Conservation (phyloP, 352 stramenopile genomes). For the Globisporangium alternatum region DNA sequence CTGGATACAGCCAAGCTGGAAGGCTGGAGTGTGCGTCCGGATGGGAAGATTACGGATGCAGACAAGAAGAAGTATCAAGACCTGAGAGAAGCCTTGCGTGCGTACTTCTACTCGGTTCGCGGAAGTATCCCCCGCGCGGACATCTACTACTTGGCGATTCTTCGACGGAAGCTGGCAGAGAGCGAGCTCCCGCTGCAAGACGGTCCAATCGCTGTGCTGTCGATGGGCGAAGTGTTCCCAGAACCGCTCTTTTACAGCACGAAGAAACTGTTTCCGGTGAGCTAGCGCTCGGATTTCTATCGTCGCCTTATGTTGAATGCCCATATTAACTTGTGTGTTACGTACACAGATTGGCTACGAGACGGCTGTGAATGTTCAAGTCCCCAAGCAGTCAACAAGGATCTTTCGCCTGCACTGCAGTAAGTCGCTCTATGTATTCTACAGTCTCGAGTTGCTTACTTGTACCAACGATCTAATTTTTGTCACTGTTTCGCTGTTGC, state of each 20-base stretch:
- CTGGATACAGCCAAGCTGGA: slow-evolving; percentile 33
- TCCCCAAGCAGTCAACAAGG: slow-evolving; percentile 26
- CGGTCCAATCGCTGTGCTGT: slow-evolving; percentile 57
- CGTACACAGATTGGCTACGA: slow-evolving; percentile 51
- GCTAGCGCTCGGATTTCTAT: slow-evolving; percentile 6
- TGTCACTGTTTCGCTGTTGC: slow-evolving; percentile 2
- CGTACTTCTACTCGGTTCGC: slow-evolving; percentile 26
- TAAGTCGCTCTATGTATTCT: slow-evolving; percentile 23
- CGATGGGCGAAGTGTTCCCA: slow-evolving; percentile 47
- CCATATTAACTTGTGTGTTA: slow-evolving; percentile 10
- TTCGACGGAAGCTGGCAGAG: slow-evolving; percentile 55
- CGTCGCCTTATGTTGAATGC: neutral
- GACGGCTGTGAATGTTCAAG: slow-evolving; percentile 52
- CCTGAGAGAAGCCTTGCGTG: slow-evolving; percentile 49
- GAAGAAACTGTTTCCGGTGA: slow-evolving; percentile 76
- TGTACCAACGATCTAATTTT: neutral
- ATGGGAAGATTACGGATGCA: slow-evolving; percentile 41
- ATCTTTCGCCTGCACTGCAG: slow-evolving; percentile 52
- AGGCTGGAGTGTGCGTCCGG: slow-evolving; percentile 35
- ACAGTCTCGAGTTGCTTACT: neutral
- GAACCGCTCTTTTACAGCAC: slow-evolving; percentile 69
- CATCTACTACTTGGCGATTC: slow-evolving; percentile 69
- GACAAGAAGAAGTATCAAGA: slow-evolving; percentile 44
- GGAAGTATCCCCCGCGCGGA: slow-evolving; percentile 57
- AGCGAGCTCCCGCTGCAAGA: slow-evolving; percentile 55